Base-by-base conservation (phyloP, 257 asterid genomes). In the Solanum commersonii region DNA sequence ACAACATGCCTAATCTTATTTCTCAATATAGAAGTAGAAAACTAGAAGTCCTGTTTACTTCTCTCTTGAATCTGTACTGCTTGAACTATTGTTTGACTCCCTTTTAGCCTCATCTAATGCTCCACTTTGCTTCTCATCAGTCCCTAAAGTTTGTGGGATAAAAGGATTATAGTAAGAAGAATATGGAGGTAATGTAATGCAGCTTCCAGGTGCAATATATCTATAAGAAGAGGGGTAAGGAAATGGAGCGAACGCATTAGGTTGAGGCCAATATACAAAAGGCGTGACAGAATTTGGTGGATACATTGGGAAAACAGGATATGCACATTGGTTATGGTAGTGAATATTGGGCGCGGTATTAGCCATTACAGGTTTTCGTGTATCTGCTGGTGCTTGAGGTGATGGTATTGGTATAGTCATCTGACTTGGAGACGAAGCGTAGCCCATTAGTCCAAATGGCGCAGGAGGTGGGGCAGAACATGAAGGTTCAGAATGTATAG, bases 181-280 rank as follows among this genome's bases (percentile, higher is more conserved):
- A 44, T 71, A 83, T 56, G 84, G 88, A 16, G 34, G 77, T 34
- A 84, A 10, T 5, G 88, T 42, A 31, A 72, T 25, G 31, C 42
- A 88, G 34, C 87, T 88, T 63, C 84, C 84, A 8, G 86, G 70
- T 44, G 88, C 33, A 38, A 88, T 88, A 81, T 72, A 88, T 46
- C 40, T 52, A 68, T 85, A 90, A 7, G 83, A 88, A 40, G 86
- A 79, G 20, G 84, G 87, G 38, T 67, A 84, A 84, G 87, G 87
- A 4, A 18, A 65, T 71, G 87, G 63, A 35, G 86, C 29, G 56
- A 79, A 33, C 3, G 20, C 44, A 59, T 35, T 85, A 68, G 68
- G 87, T 29, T 89, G 90, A 79, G 60, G 90, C 90, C 90, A 88
- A 44, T 70, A 88, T 68, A 86, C 86, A 37, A 83, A 22, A n/a